These are phyloP conservation scores for Fusarium hainanense DNA, from an alignment of 2,329 filamentous ascomycete species.

Conservation along the genomic window DNA sequence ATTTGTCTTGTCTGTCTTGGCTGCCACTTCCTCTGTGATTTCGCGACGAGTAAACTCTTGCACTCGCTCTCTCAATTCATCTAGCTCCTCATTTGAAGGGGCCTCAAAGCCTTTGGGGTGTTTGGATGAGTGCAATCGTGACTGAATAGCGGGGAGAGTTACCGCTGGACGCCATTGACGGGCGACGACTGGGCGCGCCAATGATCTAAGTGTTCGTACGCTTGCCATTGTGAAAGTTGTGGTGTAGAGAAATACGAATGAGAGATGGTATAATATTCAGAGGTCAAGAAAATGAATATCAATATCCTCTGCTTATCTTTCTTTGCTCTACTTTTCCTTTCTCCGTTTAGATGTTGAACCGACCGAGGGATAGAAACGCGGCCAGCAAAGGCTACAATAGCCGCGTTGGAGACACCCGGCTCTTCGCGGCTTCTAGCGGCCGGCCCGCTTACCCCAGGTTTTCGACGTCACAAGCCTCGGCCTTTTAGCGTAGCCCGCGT, in stretches of 20 bases:
- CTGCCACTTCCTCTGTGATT: constrained; percentile 84
- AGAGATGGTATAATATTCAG: neutral
- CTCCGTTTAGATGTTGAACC: neutral
- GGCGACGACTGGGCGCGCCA: constrained; percentile 49
- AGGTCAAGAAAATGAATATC: neutral
- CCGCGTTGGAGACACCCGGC: constrained; percentile 27
- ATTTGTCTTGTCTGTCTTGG: constrained; percentile 85
- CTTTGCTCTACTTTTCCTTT: neutral
- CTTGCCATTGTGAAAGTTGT: constrained; percentile 52
- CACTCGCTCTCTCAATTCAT: constrained; percentile 84
- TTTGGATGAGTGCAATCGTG: constrained; percentile 64
- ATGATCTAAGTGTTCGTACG: constrained; percentile 52
- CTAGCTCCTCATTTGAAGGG: constrained; percentile 77
- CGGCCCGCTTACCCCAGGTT: constrained; percentile 45
- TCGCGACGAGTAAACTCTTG: constrained; percentile 91
- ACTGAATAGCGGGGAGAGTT: constrained; percentile 53
- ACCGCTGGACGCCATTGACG: constrained; percentile 41
- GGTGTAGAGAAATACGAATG: neutral
- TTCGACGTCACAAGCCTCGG: constrained; percentile 47
- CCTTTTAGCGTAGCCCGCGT: constrained; percentile 31
- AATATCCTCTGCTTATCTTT: constrained; percentile 8
- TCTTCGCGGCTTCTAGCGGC: constrained; percentile 41
- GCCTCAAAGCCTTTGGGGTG: constrained; percentile 72
- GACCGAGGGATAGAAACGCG: constrained; percentile 37
- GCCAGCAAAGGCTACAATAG: constrained; percentile 38